Base-by-base conservation (phyloP, 1,284 basidiomycete genomes). In the Cutaneotrichosporon mucoides region DNA sequence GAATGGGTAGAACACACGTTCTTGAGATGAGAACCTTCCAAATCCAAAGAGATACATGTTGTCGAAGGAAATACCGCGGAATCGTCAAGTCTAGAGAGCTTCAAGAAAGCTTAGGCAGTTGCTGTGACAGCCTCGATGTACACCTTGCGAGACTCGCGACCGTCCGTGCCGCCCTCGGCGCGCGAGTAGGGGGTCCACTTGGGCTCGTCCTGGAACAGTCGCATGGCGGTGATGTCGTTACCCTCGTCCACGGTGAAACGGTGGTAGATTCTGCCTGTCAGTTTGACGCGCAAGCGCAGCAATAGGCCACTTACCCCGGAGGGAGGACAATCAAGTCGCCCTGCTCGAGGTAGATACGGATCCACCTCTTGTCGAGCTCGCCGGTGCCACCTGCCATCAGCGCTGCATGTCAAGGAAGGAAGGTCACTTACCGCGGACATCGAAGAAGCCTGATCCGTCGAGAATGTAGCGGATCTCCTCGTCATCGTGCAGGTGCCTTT, bases 401-500 rank as follows among this genome's bases (percentile, higher is more conserved):
- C 24, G 24, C 3, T 24, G 24, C 24, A 24, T 24, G 24, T 24
- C 24, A 24, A 24, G 24, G 24, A 24, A 24, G 24, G 24, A 24
- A 24, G 24, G 24, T 24, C 24, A 24, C 24, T 24, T 24, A 24
- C 24, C 87, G 61, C 89, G 83, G 37, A 92, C 83, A 64, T 92
- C 90, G 69, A 93, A 94, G 81, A 85, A 95, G 0, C 90, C 90
- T 48, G 84, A 85, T 7, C 91, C 92, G 1, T 83, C 82, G 44
- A 89, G 81, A 65, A 93, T 86, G 72, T 89, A 95, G 13, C 91
- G 82, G 67, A 92, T 92, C 78, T 93, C 91, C 74, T 93, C 90
- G 67, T 93, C 91, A 76, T 93, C 90, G 68, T 93, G 91, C 79
- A 93, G 82, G 68, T 92, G 90, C 70, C 88, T 90, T 59, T 24